Evolutionary conservation across 1,284 basidiomycete species (phyloP).

Genomic region (Trichosporon sp.): DNA sequence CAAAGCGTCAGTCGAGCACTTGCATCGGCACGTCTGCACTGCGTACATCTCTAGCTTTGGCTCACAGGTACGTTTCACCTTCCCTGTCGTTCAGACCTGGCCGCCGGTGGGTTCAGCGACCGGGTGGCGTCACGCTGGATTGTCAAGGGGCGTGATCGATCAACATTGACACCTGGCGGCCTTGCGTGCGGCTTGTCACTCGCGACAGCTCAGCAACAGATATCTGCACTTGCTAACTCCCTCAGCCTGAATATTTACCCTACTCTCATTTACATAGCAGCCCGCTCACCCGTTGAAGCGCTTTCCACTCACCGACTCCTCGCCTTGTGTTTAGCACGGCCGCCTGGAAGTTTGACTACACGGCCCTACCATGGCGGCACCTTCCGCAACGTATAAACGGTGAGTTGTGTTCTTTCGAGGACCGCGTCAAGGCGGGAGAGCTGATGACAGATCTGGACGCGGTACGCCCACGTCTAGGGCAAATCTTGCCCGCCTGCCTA

Average conservation of each 20-base stretch:
- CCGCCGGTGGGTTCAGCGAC: neutral
- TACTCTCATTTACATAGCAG: too few species aligned
- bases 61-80: constrained; percentile 1
- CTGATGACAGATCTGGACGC: neutral
- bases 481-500: constrained; percentile 30
- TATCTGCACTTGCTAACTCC: neutral
- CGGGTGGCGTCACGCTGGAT: neutral
- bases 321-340: too few species aligned
- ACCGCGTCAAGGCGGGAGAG: neutral
- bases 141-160: neutral
- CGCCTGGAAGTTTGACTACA: too few species aligned
- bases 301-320: too few species aligned
- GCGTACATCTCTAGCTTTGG: neutral
- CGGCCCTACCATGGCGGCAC: neutral
- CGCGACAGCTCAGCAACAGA: neutral
- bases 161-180: neutral
- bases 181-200: neutral
- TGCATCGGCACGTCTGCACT: neutral
- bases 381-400: neutral
- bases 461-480: neutral
- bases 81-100: neutral
- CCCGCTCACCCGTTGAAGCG: too few species aligned
- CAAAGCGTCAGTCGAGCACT: neutral
- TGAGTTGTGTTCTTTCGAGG: neutral
- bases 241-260: neutral